Conservation (phyloP, 495 filamentous ascomycete species). For the Trichoderma gamsii region DNA sequence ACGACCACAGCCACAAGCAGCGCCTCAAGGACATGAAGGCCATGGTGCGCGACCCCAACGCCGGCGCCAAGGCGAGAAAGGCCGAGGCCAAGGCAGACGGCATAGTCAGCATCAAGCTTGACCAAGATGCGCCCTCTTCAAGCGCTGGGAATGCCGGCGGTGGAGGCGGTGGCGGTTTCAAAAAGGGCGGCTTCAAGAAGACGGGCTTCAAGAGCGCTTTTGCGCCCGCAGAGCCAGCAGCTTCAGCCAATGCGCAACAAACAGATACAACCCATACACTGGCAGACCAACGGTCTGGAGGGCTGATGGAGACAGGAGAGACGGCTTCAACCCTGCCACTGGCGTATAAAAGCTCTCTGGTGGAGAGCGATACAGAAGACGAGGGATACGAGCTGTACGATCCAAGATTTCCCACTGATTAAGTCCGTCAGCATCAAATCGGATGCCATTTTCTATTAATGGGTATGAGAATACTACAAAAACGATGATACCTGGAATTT, state of each 20-base stretch:
- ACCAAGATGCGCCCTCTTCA: constrained; percentile 19
- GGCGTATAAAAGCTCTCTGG: constrained; percentile 22
- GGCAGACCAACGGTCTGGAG: neutral
- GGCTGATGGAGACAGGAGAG: constrained; percentile 19
- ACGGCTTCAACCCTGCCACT: constrained; percentile 14
- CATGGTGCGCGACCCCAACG: constrained; percentile 53
- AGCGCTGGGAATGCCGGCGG: constrained; percentile 10
- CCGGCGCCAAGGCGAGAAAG: constrained; percentile 55
- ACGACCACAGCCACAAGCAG: constrained; percentile 66
- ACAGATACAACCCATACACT: neutral
- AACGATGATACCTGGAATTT: neutral
- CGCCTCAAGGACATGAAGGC: constrained; percentile 61
- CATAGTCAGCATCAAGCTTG: constrained; percentile 52
- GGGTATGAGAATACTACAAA: neutral
- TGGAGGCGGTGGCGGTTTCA: constrained; percentile 40
- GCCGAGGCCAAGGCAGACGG: constrained; percentile 67
- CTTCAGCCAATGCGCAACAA: constrained; percentile 17
- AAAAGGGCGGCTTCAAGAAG: constrained; percentile 51
- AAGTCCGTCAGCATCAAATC: constrained; percentile 18
- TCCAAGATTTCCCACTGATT: constrained; percentile 48
- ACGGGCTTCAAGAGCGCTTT: constrained; percentile 50
- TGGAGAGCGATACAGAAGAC: constrained; percentile 53
- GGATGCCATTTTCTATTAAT: neutral
- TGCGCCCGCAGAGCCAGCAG: constrained; percentile 33
- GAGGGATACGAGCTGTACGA: constrained; percentile 54